These are phyloP conservation scores for Dactylellina cionopaga DNA, from an alignment of 2,329 filamentous ascomycete species.

Conservation along the genomic window DNA sequence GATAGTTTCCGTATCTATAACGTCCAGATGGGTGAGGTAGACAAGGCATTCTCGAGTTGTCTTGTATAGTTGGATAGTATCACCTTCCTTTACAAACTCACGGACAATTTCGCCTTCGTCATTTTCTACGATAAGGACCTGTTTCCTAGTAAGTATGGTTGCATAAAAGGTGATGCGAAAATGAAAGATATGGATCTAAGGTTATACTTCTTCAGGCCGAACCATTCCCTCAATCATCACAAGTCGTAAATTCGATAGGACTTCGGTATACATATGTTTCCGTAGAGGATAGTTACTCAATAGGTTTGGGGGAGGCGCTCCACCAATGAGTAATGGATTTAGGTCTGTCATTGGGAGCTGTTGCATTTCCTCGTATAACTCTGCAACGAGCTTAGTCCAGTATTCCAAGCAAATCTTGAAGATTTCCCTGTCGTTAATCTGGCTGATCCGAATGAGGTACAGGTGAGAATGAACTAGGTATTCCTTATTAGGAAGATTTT, in stretches of 20 bases:
- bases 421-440: slow-evolving; percentile 98
- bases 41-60: slow-evolving; percentile 96
- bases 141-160: slow-evolving; percentile 7
- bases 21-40: slow-evolving; percentile 95
- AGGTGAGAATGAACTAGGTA: slow-evolving; percentile 96
- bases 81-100: slow-evolving; percentile 98
- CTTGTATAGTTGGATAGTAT: slow-evolving; percentile 99
- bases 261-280: slow-evolving; percentile 97
- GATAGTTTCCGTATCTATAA: slow-evolving; percentile 96
- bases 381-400: slow-evolving; percentile 97
- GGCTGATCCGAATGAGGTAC: slow-evolving; percentile 96
- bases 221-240: slow-evolving; percentile 99
- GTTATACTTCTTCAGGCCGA: slow-evolving; percentile 79
- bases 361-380: slow-evolving; percentile 99
- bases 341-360: slow-evolving; percentile 90
- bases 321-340: slow-evolving; percentile 85
- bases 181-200: neutral
- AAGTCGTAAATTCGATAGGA: slow-evolving; percentile 89
- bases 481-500: slow-evolving; percentile 93
- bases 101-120: slow-evolving; percentile 98
- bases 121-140: slow-evolving; percentile 96
- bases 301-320: slow-evolving; percentile 84
- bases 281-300: slow-evolving; percentile 90
- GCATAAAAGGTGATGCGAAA: neutral
- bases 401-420: slow-evolving; percentile 99